Conservation (phyloP, 176 grass and related monocot species). For the Bromus sterilis region DNA sequence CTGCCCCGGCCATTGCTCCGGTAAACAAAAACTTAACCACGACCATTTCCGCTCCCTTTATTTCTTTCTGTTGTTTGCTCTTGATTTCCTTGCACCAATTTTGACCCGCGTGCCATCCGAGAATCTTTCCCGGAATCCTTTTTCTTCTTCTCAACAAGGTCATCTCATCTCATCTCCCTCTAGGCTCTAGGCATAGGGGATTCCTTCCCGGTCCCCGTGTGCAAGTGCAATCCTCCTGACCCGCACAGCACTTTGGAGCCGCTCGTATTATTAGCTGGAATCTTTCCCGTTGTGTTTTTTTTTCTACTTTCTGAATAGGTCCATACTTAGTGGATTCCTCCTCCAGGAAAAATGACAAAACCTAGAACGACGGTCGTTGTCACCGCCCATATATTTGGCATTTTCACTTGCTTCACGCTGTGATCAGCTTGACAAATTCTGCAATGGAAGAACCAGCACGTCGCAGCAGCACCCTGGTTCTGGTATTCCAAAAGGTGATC, state of each 20-base stretch:
- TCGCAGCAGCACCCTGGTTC: not conserved
- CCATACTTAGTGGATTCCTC: not conserved
- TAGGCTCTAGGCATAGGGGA: no score
- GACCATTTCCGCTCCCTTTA: not conserved
- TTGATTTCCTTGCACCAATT: not conserved
- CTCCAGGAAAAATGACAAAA: not conserved
- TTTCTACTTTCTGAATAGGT: not conserved
- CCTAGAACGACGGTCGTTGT: not conserved
- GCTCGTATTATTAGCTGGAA: not conserved
- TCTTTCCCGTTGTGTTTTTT: not conserved
- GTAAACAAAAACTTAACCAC: constrained; percentile 16
- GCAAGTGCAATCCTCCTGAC: no score
- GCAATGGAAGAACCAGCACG: not conserved
- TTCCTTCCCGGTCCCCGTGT: no score
- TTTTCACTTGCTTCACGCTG: not conserved
- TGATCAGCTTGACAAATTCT: not conserved
- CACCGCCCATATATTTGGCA: not conserved
- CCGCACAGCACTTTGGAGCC: not conserved
- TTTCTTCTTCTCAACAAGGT: not conserved
- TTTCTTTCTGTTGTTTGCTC: not conserved
- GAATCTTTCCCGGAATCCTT: not conserved
- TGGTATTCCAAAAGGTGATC: not conserved
- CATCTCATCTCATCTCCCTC: no score
- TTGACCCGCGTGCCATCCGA: not conserved
- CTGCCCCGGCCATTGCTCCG: constrained; percentile 47